phyloP scores from a whole-genome alignment of 352 stramenopile species.

The Pythium chondricola region DNA sequence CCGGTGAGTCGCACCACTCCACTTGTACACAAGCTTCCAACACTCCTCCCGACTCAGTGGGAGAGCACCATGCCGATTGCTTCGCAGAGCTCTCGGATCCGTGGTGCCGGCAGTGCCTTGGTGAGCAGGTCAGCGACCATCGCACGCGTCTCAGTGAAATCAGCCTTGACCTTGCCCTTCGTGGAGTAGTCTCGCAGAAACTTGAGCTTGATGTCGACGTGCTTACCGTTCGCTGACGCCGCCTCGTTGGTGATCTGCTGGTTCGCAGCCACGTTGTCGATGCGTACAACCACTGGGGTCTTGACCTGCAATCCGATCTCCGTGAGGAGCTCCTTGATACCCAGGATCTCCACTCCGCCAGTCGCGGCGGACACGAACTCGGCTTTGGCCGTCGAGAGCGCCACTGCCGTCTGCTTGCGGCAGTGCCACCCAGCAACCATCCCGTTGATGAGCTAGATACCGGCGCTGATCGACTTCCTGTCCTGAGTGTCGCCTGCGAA shows the following conservation, averaged over 20 bases:
- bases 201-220: conserved; percentile 16
- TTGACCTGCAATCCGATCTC: not conserved
- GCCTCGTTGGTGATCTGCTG: conserved; percentile 15
- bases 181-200: conserved; percentile 2
- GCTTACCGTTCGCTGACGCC: conserved; percentile 1
- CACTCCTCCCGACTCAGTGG: conserved; percentile 13
- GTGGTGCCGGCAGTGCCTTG: conserved; percentile 8
- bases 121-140: conserved; percentile 14
- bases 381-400: not conserved
- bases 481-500: conserved; percentile 18
- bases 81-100: conserved; percentile 1
- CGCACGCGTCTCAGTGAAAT: conserved; percentile 2
- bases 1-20: too few species aligned
- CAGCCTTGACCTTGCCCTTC: conserved; percentile 1
- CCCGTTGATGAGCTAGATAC: conserved; percentile 4
- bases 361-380: not conserved
- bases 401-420: conserved; percentile 14
- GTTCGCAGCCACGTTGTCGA: conserved; percentile 16
- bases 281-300: conserved; percentile 6
- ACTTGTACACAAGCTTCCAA: conserved; percentile 1
- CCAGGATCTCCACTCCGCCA: not conserved
- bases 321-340: not conserved
- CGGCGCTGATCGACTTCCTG: conserved; percentile 16
- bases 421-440: conserved; percentile 10
- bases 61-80: not conserved